Evolutionary conservation across 192 early-diverging fungal genomes (phyloP), one percentile per base, ranked within the genome.

Genomic region (Backusella luteola): DNA sequence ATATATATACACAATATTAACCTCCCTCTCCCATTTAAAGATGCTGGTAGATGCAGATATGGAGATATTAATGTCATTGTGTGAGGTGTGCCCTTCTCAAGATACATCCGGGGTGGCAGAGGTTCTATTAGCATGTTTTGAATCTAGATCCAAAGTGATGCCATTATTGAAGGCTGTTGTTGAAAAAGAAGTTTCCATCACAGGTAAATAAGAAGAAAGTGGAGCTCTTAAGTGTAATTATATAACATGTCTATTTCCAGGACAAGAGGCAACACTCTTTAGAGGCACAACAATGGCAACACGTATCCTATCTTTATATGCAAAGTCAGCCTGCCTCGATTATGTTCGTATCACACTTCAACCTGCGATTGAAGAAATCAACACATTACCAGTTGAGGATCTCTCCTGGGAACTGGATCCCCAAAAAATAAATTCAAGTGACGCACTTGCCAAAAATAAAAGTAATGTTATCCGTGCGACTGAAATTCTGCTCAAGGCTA

Each of bases 241-340:
- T 32, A 3, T 32, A 32, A 32, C 32, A 39, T 39, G 38, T 39
- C 32, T 32, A 32, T 32, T n/a, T 71, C 29, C 56, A 81, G 79
- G 77, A 15, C 74, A 76, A 71, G 79, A 94, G 21, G 83, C 94
- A 3, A 91, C 94, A 73, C 80, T 99, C 36, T 97, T 99, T 86
- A 88, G 97, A 21, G 86, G 95, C 74, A 98, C 96, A 84, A 93
- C 93, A 35, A 90, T 99, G 77, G 91, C 96, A 1, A 97, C 96
- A 3, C 86, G 93, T 8, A 83, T 98, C 19, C 81, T 98, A 72
- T 93, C 92, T 2, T 84, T 91, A 34, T 96, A 90, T 66, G 93
- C 94, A 38, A 93, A 92, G 79, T 83, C 85, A 38, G 84, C 94
- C n/a, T 93, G 96, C 23, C 79, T 84, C 4, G 92, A 91, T 26